These are phyloP conservation scores for Marsdenia floribunda DNA, from an alignment of 257 asterid species.

Conservation along the genomic window DNA sequence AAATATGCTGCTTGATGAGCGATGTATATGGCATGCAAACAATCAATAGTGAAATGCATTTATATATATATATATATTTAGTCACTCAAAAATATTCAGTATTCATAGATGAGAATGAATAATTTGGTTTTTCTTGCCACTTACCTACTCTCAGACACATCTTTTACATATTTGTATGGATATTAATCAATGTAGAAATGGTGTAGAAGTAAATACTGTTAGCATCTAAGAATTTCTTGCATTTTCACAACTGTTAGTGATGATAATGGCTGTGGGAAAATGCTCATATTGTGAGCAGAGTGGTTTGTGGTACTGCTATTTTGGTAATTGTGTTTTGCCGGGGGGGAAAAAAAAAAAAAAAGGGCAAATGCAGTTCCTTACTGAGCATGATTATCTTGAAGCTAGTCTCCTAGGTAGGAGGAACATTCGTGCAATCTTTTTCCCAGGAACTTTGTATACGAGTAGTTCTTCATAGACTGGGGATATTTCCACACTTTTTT, in stretches of 20 bases:
- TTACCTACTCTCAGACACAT: neutral
- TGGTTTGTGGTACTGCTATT: neutral
- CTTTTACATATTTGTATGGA: neutral
- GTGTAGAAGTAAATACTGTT: constrained; percentile 1
- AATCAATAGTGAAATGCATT: neutral
- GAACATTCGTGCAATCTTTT: neutral
- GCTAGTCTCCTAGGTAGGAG: constrained; percentile 1
- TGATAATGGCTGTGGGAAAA: neutral
- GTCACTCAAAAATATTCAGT: neutral
- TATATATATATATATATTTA: neutral
- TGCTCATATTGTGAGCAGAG: neutral
- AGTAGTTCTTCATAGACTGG: neutral
- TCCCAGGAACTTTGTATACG: neutral
- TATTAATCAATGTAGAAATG: neutral
- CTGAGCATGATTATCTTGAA: neutral
- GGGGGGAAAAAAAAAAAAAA: no score
- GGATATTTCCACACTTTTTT: neutral
- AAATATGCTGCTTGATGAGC: neutral
- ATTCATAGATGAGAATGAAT: neutral
- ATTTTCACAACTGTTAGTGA: neutral
- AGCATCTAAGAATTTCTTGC: neutral
- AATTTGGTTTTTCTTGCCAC: neutral
- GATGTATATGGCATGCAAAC: neutral
- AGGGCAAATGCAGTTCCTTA: neutral
- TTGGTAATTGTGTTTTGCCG: neutral